Base-by-base conservation (phyloP, 257 asterid genomes). In the Solanum neorickii region DNA sequence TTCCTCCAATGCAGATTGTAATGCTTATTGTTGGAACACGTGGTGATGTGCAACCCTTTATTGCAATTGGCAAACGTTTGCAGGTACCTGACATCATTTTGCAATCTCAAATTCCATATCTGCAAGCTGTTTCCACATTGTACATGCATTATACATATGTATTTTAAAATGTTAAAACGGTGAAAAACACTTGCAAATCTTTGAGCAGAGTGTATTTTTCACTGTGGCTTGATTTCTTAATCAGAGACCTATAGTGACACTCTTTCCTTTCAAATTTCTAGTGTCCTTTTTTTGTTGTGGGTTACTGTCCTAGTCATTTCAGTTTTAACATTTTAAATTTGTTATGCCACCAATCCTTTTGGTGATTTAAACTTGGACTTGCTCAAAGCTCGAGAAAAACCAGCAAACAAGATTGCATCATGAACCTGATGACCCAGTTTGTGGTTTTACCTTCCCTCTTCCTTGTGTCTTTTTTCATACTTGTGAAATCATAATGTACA, bases 1-100 rank as follows among this genome's bases (percentile, higher is more conserved):
- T 97, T 90, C 98, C 95, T 56, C 97, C 98, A 52, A 35, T 97
- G 91, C 98, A 95, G 89, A 93, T 96, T 83, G 99, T 94, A 66
- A 94, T 96, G 92, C 99, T 96, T 87, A 96, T 95, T 88, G 99
- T 96, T 88, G 99, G 98, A 89, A 96, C 98, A 75, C 97, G 99
- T 70, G 99, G 98, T 75, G 99, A 96, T 91, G 99, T 96, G 85
- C 99, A 95, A 91, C 99, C 99, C 59, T 96, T 96, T 94, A 93
- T 94, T 90, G 99, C 98, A 83, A 96, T 96, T 91, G 99, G 98
- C 44, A 96, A 95, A 90, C 88, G 91, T 42, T 90, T 95, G 75
- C 98, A 95, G 98, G 98, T 94, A 91, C 41, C 39, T 77, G 25
- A 15, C 37, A 44, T 44, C 65, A 42, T 42, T 76, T 25, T 77